These are phyloP conservation scores for Malus asiatica DNA, from an alignment of 306 rosid species.

Conservation along the genomic window DNA sequence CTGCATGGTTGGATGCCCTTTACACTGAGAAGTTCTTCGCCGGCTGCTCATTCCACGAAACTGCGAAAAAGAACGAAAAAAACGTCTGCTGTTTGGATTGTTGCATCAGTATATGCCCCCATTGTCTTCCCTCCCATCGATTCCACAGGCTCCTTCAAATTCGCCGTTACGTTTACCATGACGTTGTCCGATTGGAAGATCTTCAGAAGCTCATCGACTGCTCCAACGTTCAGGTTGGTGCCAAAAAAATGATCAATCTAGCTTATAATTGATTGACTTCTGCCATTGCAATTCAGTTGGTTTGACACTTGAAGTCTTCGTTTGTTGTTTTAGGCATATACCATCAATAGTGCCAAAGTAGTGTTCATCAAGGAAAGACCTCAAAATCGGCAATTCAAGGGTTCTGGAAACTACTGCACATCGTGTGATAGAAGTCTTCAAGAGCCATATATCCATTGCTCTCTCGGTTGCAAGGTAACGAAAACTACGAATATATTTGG, in stretches of 20 bases:
- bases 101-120: conserved; percentile 87
- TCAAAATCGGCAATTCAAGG: conserved; percentile 95
- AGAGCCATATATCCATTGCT: conserved; percentile 92
- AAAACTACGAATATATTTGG: not conserved
- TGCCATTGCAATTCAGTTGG: not conserved
- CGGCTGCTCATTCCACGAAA: conserved; percentile 72
- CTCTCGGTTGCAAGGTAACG: conserved; percentile 89
- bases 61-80: conserved; percentile 83
- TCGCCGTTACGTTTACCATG: conserved; percentile 95
- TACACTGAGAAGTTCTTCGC: conserved; percentile 69
- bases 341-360: conserved; percentile 93
- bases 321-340: conserved; percentile 50
- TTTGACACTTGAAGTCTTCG: not conserved
- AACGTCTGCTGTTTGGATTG: conserved; percentile 94
- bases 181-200: conserved; percentile 89
- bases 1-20: conserved; percentile 99
- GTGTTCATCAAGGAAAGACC: conserved; percentile 96
- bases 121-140: conserved; percentile 85
- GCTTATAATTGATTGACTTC: not conserved
- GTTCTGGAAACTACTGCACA: conserved; percentile 88
- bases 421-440: conserved; percentile 95
- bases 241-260: not conserved
- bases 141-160: conserved; percentile 90
- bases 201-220: conserved; percentile 92
- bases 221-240: conserved; percentile 77